These are phyloP conservation scores for Skeletonema menzelii DNA, from an alignment of 108 stramenopile genomes.

Conservation along the genomic window DNA sequence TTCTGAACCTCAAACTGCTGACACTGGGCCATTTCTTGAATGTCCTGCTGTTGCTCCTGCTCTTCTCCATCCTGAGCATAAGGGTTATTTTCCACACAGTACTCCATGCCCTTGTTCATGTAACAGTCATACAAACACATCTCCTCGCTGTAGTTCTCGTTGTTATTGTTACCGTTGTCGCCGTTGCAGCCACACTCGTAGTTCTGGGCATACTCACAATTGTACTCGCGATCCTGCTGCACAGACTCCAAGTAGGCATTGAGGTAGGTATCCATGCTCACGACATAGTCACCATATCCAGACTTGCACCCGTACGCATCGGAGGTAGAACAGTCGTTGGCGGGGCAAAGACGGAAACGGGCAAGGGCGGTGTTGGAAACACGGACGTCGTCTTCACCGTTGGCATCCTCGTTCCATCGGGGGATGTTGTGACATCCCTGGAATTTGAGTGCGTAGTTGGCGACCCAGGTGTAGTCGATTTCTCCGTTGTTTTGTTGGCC, in stretches of 20 bases:
- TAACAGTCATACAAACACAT: slow-evolving; percentile 73
- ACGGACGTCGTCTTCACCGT: slow-evolving; percentile 68
- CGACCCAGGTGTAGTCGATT: slow-evolving; percentile 50
- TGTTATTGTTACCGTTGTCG: slow-evolving; percentile 53
- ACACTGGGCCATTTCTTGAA: slow-evolving; percentile 48
- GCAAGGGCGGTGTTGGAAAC: slow-evolving; percentile 74
- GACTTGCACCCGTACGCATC: slow-evolving; percentile 62
- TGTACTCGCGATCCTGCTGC: slow-evolving; percentile 55
- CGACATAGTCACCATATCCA: slow-evolving; percentile 82
- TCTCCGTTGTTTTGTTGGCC: slow-evolving; percentile 12
- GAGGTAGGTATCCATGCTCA: slow-evolving; percentile 84
- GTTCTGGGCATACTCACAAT: slow-evolving; percentile 35
- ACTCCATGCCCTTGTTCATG: slow-evolving; percentile 54
- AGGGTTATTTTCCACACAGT: slow-evolving; percentile 66
- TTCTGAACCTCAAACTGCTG: slow-evolving; percentile 1
- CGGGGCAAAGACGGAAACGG: slow-evolving; percentile 84
- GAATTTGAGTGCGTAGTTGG: slow-evolving; percentile 53
- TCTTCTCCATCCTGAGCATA: slow-evolving; percentile 56
- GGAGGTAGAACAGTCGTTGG: slow-evolving; percentile 49
- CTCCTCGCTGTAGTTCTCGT: slow-evolving; percentile 43
- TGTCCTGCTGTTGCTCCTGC: slow-evolving; percentile 35
- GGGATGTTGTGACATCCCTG: slow-evolving; percentile 85
- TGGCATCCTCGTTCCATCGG: slow-evolving; percentile 71
- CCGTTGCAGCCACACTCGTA: neutral
- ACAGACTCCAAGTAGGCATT: slow-evolving; percentile 56